Conservation (phyloP, 2,329 filamentous ascomycete species). For the Davidsoniella neocaledoniae region DNA sequence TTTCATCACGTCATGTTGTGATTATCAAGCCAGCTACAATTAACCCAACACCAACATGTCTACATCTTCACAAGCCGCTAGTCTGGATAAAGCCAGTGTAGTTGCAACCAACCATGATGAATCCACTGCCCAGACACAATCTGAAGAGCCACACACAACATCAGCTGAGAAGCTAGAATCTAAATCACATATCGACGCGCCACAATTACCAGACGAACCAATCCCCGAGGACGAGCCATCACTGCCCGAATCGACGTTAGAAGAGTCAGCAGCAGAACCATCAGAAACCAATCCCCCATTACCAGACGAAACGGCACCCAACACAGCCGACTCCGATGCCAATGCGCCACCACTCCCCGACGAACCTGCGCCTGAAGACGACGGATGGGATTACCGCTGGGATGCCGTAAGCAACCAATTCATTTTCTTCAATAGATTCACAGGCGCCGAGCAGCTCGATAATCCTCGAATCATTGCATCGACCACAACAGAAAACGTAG, state of each 20-base stretch:
- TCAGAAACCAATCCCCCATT: constrained; percentile 11
- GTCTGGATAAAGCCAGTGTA: background rate
- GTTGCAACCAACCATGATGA: no score
- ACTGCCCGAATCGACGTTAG: background rate
- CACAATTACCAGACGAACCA: constrained; percentile 7
- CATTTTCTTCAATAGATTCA: constrained; percentile 77
- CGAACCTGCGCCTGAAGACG: constrained; percentile 37
- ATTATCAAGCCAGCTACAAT: no score
- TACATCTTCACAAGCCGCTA: no score
- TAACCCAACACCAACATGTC: no score
- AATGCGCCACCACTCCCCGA: constrained; percentile 25
- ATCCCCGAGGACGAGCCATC: background rate
- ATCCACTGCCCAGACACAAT: background rate
- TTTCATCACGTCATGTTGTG: no score
- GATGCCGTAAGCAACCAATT: constrained; percentile 50
- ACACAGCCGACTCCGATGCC: background rate
- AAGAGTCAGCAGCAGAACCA: background rate
- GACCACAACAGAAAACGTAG: constrained; percentile 20
- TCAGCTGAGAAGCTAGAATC: background rate
- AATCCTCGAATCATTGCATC: constrained; percentile 55
- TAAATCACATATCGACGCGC: background rate
- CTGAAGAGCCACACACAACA: background rate
- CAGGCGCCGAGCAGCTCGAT: constrained; percentile 61
- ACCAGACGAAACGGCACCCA: constrained; percentile 10
- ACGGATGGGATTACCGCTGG: constrained; percentile 72